Evolutionary conservation across 148 eudicot species (phyloP), one percentile per base, ranked within the genome.

Genomic region (Fallopia convolvulus): DNA sequence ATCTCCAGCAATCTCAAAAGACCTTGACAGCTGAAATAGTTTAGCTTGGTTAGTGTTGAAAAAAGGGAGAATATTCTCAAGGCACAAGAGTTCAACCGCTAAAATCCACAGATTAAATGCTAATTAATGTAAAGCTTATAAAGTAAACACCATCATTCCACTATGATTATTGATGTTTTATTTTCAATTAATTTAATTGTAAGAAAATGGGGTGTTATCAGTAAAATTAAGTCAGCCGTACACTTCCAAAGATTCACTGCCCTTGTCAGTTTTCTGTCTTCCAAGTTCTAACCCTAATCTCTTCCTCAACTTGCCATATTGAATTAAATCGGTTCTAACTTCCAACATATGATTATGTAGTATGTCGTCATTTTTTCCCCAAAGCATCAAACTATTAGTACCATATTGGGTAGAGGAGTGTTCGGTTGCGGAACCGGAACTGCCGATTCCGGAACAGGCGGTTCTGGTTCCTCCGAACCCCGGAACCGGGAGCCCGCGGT

Each of bases 81-180:
- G 36, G 36, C 68, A 61, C 14, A 26, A 61, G 68, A 61, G 68
- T 61, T 23, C 33, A 61, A 61, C 36, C 68, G 36, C 68, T 61
- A 61, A 61, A 61, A 61, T 61, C 68, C 68, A 61, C 68, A 61
- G 15, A 26, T 11, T 61, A 2, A 2, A 26, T 61, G 9, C 15
- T 26, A 23, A 61, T 61, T 61, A 61, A 61, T 61, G 8, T 8
- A 61, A 61, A 61, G 68, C 33, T 26, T 61, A 11, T 26, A 61
- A 61, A 23, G 68, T 1, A 8, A 61, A 61, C 68, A 61, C 68
- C 68, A 61, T 61, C 68, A 23, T 61, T 61, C 68, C 39, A 61
- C 68, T 61, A 61, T 61, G 68, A 61, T 61, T 61, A 26, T 23
- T 61, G 4, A 61, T 55, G 14, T 23, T 60, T 21, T 10, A 60